A percentile compares a stretch with the other conserved stretches of the same genome.
phyloP scores from a whole-genome alignment of 805 yeast species.

The Metschnikowia amazonensis region DNA sequence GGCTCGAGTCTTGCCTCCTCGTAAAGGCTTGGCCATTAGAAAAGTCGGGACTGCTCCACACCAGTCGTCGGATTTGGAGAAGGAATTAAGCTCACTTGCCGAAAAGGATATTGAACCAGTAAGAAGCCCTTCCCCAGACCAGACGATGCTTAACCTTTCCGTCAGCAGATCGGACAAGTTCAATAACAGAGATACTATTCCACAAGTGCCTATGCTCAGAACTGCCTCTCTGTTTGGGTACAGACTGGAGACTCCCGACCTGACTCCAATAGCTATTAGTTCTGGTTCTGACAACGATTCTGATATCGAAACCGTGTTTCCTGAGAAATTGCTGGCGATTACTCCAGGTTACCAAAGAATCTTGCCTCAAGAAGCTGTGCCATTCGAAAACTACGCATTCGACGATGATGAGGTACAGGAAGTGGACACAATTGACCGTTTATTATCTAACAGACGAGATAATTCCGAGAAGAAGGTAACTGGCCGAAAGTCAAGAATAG shows the following conservation, averaged over 20 bases:
- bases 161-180: neutral
- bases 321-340: conserved; percentile 1
- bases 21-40: conserved; percentile 37
- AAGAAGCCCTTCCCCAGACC: neutral
- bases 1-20: conserved; percentile 9
- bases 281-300: conserved; percentile 10
- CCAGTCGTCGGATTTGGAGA: conserved; percentile 10
- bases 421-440: conserved; percentile 11
- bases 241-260: conserved; percentile 9
- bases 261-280: neutral
- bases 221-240: conserved; percentile 6
- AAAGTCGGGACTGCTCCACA: conserved; percentile 16
- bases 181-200: neutral
- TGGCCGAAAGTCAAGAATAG: neutral
- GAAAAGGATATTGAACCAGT: neutral
- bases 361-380: neutral
- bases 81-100: conserved; percentile 6
- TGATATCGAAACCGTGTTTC: neutral
- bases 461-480: neutral
- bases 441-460: conserved; percentile 3
- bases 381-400: neutral
- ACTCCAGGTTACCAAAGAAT: neutral
- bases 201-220: conserved; percentile 4
- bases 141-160: neutral
- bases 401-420: conserved; percentile 8